Evolutionary conservation across 352 stramenopile genomes (phyloP).

Genomic region (Phytophthora hibernalis): DNA sequence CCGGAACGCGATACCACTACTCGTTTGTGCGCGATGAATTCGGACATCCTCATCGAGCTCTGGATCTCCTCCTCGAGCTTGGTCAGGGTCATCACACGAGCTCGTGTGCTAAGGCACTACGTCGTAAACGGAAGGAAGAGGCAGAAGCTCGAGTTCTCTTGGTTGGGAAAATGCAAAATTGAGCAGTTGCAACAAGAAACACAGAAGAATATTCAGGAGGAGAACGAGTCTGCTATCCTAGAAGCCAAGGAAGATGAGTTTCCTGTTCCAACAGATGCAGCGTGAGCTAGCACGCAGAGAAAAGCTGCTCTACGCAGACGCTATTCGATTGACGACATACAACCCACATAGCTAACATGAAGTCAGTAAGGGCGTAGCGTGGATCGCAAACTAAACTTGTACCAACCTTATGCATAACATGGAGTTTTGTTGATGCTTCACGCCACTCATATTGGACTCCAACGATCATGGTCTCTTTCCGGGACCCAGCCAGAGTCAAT

Average conservation of each 20-base stretch:
- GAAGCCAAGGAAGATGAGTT: no score
- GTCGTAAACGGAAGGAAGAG: no score
- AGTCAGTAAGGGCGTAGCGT: not conserved
- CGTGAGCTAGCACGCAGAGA: no score
- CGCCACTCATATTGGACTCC: slow-evolving; percentile 76
- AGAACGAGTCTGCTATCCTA: no score
- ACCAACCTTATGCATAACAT: slow-evolving; percentile 67
- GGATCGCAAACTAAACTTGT: slow-evolving; percentile 16
- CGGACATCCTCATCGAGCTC: slow-evolving; percentile 61
- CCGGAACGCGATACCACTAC: slow-evolving; percentile 44
- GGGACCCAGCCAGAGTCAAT: not conserved
- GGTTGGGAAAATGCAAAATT: no score
- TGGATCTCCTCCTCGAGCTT: slow-evolving; percentile 50
- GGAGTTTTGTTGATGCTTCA: slow-evolving; percentile 67
- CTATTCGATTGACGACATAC: no score
- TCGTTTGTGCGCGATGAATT: slow-evolving; percentile 54
- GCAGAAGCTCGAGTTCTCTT: no score
- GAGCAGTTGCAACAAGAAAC: no score
- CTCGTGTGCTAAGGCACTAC: no score
- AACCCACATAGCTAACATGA: slow-evolving; percentile 39
- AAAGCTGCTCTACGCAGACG: no score
- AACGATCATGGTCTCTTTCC: slow-evolving; percentile 52
- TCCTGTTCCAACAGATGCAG: no score
- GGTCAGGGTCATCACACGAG: slow-evolving; percentile 64
- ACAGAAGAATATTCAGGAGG: no score